Conservation (phyloP, 106 monocot genomes). For the Iris macrosiphon region DNA sequence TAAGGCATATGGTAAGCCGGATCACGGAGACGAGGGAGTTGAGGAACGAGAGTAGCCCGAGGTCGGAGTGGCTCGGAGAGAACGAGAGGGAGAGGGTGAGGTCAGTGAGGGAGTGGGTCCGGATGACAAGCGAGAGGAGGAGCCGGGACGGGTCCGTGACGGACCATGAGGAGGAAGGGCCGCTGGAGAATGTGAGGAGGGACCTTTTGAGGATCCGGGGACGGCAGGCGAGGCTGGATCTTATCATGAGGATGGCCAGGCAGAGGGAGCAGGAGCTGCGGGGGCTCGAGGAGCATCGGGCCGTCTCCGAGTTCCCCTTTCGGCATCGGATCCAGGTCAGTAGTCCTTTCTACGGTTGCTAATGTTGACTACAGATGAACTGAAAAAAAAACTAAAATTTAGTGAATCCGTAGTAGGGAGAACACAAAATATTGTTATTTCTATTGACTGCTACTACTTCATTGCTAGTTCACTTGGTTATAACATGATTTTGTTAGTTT, state of each 20-base stretch:
- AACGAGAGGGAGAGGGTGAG: constrained; percentile 43
- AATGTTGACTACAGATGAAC: no score
- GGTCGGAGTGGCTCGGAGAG: constrained; percentile 31
- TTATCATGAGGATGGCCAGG: constrained; percentile 50
- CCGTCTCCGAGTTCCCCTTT: constrained; percentile 59
- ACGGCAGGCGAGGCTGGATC: constrained; percentile 54
- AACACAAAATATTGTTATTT: no score
- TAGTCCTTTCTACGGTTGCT: neutral
- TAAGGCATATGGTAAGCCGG: constrained; percentile 39
- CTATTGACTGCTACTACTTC: no score
- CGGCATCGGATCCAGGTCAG: constrained; percentile 65
- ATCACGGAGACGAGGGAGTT: constrained; percentile 23
- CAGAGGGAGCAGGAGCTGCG: constrained; percentile 75
- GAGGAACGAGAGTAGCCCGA: constrained; percentile 29
- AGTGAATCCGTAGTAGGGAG: no score
- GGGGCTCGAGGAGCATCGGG: constrained; percentile 30
- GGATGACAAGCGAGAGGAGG: constrained; percentile 30
- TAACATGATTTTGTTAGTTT: no score
- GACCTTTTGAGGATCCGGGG: constrained; percentile 52
- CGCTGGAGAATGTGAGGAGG: constrained; percentile 44
- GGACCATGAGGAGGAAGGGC: constrained; percentile 23
- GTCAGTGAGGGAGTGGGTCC: constrained; percentile 54
- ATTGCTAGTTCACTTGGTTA: no score
- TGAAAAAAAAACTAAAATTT: no score
- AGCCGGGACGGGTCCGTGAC: neutral